Evolutionary conservation across 768 basidiomycete genomes (phyloP).

Genomic region (Leccinum olivaceopallidum): DNA sequence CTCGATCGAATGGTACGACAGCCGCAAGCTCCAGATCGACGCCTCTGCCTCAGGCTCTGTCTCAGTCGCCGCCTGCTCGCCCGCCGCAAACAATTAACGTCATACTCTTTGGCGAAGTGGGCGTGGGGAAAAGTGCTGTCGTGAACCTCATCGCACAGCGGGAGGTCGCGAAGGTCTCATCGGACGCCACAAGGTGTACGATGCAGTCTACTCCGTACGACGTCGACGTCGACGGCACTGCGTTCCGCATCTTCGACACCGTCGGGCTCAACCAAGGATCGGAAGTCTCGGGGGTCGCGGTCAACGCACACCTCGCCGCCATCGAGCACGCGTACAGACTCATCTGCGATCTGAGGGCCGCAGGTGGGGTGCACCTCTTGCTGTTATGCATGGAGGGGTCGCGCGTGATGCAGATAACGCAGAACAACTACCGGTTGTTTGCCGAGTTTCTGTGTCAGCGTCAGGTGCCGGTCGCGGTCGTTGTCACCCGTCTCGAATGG

Average conservation of each 20-base stretch:
- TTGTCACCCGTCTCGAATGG: constrained; percentile 31
- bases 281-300: neutral
- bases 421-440: constrained; percentile 25
- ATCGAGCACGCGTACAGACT: constrained; percentile 22
- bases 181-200: constrained; percentile 29
- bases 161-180: neutral
- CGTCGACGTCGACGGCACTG: constrained; percentile 9
- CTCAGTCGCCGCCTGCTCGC: no score
- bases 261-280: constrained; percentile 24
- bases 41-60: no score
- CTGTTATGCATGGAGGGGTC: constrained; percentile 38
- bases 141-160: neutral
- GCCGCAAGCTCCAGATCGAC: no score
- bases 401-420: constrained; percentile 21
- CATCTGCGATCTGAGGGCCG: constrained; percentile 21
- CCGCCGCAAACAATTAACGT: neutral
- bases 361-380: constrained; percentile 38
- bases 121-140: constrained; percentile 10
- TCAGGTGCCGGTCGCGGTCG: constrained; percentile 36
- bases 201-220: constrained; percentile 25
- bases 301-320: neutral
- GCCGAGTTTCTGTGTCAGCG: constrained; percentile 35
- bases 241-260: constrained; percentile 28
- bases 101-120: constrained; percentile 5
- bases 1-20: neutral